Base-by-base conservation (phyloP, 257 asterid species). In the Penstemon barbatus region DNA sequence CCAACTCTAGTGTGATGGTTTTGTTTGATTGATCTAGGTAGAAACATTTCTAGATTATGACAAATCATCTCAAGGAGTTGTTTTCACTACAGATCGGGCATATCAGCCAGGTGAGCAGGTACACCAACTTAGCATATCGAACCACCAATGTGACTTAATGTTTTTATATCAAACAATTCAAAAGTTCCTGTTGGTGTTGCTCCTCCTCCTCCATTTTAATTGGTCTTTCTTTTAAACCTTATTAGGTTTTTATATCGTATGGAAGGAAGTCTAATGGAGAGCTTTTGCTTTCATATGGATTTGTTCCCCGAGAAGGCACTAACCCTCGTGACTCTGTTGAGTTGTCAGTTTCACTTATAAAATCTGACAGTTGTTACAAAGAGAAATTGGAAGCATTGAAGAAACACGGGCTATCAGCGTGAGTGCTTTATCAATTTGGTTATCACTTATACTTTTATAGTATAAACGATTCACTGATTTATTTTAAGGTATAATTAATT, bases 21-120 rank as follows among this genome's bases (percentile, higher is more conserved):
- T 44, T 25, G 71, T 73, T 36, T 75, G 65, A 53, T 66, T 71
- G 68, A 58, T 79, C 57, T 77, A 89, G 97, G 96, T 89, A 55
- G 89, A 85, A 56, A 87, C 97, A 5, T 92, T 89, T 85, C 92
- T 92, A 44, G 98, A 92, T 67, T 92, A 89, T 56, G 98, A 92
- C 65, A 87, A 75, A 79, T 86, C 97, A 61, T 86, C 98, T 48
- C 82, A 83, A 66, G 98, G 97, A 74, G 91, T 92, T 56, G 96
- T 89, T 66, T 92, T 85, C 81, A 86, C 90, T 3, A 92, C 98
- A 0, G 98, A 92, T 71, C 82, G 97, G 84, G 88, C 87, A 38
- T 89, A 92, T 82, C 92, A 84, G 84, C 97, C 93, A 89, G 97
- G 97, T 87, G 98, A 92, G 97, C 98, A 92, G 97, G 98, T 92